These are phyloP conservation scores for Candida tetrigidarum DNA, from an alignment of 1,139 yeast genomes.

Conservation along the genomic window DNA sequence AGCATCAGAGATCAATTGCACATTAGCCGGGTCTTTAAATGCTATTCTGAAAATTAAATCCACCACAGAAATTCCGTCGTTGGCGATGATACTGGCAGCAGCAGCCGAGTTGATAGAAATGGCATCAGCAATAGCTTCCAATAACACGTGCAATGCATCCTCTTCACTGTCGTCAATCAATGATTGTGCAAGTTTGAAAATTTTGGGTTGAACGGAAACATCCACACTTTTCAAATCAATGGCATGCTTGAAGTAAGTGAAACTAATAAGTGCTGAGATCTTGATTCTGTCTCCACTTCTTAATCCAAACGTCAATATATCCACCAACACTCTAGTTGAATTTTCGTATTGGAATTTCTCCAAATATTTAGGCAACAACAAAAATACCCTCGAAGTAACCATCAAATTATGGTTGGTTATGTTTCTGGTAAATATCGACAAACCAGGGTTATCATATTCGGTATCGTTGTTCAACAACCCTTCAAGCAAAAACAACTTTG, in stretches of 20 bases:
- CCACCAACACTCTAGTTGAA: conserved; percentile 37
- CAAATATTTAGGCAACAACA: conserved; percentile 59
- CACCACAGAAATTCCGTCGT: conserved; percentile 34
- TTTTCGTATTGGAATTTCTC: conserved; percentile 51
- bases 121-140: conserved; percentile 69
- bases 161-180: conserved; percentile 73
- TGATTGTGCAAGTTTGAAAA: conserved; percentile 35
- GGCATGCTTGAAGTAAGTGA: conserved; percentile 56
- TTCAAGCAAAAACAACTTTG: conserved; percentile 44
- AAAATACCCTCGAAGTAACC: conserved; percentile 48
- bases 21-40: conserved; percentile 74
- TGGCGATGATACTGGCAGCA: conserved; percentile 32
- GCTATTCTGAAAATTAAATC: conserved; percentile 66
- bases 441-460: conserved; percentile 26
- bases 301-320: conserved; percentile 33
- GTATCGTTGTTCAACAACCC: conserved; percentile 48
- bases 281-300: conserved; percentile 25
- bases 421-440: conserved; percentile 25
- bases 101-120: conserved; percentile 47
- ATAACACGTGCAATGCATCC: conserved; percentile 75
- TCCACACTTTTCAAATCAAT: conserved; percentile 36
- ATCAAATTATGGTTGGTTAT: conserved; percentile 29
- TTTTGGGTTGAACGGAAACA: conserved; percentile 26
- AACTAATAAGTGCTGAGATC: conserved; percentile 54
- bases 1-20: conserved; percentile 69